These are phyloP conservation scores for Gaultheria prostrata DNA, from an alignment of 148 eudicot species.

Conservation along the genomic window DNA sequence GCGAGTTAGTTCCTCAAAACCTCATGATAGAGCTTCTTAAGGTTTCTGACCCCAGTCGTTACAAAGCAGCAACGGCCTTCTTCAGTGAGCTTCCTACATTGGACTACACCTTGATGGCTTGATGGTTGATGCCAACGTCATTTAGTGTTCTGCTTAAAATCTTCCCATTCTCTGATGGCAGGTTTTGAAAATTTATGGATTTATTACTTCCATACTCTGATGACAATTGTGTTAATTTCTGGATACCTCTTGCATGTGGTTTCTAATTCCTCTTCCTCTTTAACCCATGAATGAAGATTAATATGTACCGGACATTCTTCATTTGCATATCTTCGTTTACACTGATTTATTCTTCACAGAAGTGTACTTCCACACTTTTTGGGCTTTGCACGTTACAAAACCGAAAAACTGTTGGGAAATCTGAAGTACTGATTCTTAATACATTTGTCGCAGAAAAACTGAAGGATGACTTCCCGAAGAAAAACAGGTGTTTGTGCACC, in stretches of 20 bases:
- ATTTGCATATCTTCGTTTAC: neutral
- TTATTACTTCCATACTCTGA: conserved; percentile 1
- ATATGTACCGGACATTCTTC: neutral
- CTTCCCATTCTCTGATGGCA: neutral
- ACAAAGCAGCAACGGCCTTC: neutral
- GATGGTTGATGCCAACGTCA: neutral
- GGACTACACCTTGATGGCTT: neutral
- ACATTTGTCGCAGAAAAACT: conserved; percentile 32
- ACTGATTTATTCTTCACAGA: neutral
- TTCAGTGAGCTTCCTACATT: neutral
- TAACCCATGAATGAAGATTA: neutral
- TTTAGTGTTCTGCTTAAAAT: neutral
- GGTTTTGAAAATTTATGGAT: neutral
- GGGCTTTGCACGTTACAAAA: neutral
- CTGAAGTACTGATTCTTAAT: neutral
- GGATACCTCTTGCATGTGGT: neutral
- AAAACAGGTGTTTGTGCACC: conserved; percentile 38
- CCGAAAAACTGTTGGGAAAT: neutral
- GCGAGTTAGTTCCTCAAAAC: conserved; percentile 3
- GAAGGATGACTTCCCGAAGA: conserved; percentile 31
- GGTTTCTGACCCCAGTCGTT: neutral
- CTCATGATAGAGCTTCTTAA: neutral
- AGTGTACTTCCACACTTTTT: neutral
- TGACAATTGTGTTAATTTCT: neutral
- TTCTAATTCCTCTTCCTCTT: neutral